Evolutionary conservation across 1,284 basidiomycete species (phyloP).

Genomic region (Malassezia furfur): DNA sequence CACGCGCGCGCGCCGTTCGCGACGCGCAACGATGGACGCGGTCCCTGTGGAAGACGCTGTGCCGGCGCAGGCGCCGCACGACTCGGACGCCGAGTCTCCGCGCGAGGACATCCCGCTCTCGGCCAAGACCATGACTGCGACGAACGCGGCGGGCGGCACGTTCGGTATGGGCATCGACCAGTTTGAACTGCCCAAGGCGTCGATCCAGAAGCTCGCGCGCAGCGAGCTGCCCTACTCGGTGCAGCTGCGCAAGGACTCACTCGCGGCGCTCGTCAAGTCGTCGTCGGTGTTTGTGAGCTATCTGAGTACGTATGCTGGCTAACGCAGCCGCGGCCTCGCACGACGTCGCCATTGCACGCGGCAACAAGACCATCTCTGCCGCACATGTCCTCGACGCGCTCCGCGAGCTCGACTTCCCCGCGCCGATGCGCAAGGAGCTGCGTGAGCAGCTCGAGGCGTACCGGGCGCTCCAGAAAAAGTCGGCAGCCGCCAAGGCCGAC

Average conservation of each 20-base stretch:
- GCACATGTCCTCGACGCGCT: conserved; percentile 17
- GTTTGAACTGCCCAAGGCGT: conserved; percentile 20
- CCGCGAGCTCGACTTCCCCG: conserved; percentile 21
- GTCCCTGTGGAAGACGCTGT: neutral
- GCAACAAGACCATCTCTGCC: conserved; percentile 21
- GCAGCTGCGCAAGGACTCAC: conserved; percentile 19
- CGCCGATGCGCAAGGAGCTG: conserved; percentile 16
- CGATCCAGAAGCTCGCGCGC: conserved; percentile 17
- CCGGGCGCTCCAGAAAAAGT: conserved; percentile 13
- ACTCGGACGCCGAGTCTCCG: neutral
- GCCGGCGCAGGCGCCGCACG: neutral
- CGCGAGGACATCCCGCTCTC: conserved; percentile 5
- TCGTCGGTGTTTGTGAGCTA: conserved; percentile 23
- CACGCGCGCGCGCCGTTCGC: neutral
- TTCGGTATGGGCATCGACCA: conserved; percentile 20
- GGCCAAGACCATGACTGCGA: conserved; percentile 10
- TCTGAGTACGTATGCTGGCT: conserved; percentile 10
- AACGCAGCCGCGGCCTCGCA: conserved; percentile 17
- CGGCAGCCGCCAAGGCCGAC: conserved; percentile 7
- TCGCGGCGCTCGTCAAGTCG: conserved; percentile 18
- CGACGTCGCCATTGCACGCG: conserved; percentile 18
- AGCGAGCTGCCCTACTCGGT: conserved; percentile 19
- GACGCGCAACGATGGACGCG: neutral
- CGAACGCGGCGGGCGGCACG: conserved; percentile 17
- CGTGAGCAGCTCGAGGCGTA: conserved; percentile 15